Conservation (phyloP, 129 eudicot genomes). For the Flaveria ramosissima region DNA sequence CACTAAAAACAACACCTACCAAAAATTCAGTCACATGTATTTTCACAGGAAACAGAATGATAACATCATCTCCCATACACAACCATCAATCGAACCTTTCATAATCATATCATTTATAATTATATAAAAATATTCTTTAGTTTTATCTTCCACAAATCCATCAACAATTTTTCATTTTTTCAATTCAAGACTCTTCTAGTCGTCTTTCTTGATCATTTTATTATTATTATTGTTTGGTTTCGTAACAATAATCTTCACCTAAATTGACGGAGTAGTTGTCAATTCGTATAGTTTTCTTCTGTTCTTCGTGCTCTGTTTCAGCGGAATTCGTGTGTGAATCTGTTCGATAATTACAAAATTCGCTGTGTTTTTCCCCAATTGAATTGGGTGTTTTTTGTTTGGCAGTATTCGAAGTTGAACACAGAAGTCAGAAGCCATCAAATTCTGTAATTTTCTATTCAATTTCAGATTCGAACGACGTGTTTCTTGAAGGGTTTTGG, state of each 20-base stretch:
- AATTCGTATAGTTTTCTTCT: conserved; percentile 16
- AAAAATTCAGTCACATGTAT: conserved; percentile 31
- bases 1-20: background rate
- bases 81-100: background rate
- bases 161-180: too few species aligned
- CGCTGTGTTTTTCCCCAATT: background rate
- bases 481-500: conserved; percentile 30
- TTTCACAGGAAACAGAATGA: conserved; percentile 30
- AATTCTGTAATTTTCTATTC: background rate
- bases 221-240: background rate
- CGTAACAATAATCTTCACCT: conserved; percentile 9
- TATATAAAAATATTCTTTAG: background rate
- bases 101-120: background rate
- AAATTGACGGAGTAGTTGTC: conserved; percentile 37
- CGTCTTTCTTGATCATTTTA: background rate
- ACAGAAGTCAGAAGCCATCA: too few species aligned
- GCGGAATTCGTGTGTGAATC: background rate
- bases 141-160: background rate
- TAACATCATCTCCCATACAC: conserved; percentile 20
- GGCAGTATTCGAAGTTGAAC: too few species aligned
- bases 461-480: conserved; percentile 26
- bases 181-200: background rate
- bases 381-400: background rate
- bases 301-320: conserved; percentile 1
- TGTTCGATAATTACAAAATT: background rate